A percentile compares a stretch with the other conserved stretches of the same genome.
Conservation (phyloP, 2,329 filamentous ascomycete species). For the Sporothrix protearum region DNA sequence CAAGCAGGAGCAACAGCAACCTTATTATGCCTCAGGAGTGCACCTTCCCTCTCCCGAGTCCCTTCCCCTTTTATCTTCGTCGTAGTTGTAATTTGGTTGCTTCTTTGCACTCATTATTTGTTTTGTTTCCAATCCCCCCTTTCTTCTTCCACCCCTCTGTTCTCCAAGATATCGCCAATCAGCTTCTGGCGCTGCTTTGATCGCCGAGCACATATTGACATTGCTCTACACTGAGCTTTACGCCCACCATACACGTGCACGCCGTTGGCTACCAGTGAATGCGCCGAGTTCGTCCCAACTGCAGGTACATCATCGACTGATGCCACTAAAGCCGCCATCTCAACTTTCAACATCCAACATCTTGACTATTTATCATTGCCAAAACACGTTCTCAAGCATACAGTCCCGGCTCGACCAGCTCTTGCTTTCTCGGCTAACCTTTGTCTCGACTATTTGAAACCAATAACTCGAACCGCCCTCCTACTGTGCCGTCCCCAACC, state of each 20-base stretch:
- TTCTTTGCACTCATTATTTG: background rate
- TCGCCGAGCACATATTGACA: background rate
- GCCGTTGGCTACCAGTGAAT: background rate
- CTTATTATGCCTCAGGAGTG: constrained; percentile 17
- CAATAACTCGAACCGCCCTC: constrained; percentile 16
- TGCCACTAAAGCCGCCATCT: background rate
- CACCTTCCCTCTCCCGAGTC: constrained; percentile 3
- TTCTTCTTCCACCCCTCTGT: background rate
- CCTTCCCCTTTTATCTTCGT: background rate
- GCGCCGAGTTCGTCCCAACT: background rate
- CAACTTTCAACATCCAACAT: background rate
- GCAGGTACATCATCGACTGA: background rate
- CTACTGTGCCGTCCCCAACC: background rate
- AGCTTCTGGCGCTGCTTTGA: background rate
- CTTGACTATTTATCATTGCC: background rate
- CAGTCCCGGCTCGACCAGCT: background rate
- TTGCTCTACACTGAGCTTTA: background rate
- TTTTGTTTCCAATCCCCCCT: background rate
- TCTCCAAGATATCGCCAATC: background rate
- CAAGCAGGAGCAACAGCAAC: constrained; percentile 16
- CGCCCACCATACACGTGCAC: background rate
- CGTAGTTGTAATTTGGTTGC: background rate
- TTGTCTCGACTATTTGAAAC: constrained; percentile 22
- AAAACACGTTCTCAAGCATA: background rate
- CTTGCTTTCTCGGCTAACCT: constrained; percentile 18